phyloP scores from a whole-genome alignment of 2,329 filamentous ascomycete genomes.

The Sclerotinia nivalis region DNA sequence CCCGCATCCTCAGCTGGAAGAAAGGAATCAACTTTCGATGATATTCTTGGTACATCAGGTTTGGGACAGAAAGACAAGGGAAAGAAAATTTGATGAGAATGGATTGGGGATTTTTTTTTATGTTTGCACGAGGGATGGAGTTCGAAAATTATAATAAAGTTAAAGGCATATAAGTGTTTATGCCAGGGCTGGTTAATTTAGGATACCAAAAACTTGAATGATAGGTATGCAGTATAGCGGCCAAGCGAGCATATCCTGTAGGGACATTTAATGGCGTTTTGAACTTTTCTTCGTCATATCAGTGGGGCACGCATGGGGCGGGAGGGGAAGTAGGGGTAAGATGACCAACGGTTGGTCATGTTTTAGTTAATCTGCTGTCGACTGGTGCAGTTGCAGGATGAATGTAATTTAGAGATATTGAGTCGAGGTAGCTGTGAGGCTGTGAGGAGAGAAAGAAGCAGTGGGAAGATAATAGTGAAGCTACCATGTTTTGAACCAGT shows the following conservation, averaged over 20 bases:
- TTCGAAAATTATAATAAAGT: background rate
- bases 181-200: background rate
- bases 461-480: too few relatives aligned
- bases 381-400: too few relatives aligned
- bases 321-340: too few relatives aligned
- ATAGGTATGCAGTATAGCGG: background rate
- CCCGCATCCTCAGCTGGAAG: slow-evolving; percentile 16
- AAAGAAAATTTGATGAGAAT: slow-evolving; percentile 28
- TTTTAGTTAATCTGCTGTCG: too few relatives aligned
- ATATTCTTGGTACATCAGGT: slow-evolving; percentile 48
- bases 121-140: slow-evolving; percentile 6
- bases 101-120: background rate
- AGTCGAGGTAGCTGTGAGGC: too few relatives aligned
- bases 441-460: too few relatives aligned
- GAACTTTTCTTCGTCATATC: background rate
- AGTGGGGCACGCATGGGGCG: background rate
- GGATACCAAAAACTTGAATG: slow-evolving; percentile 8
- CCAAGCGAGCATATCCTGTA: slow-evolving; percentile 1
- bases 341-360: too few relatives aligned
- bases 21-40: slow-evolving; percentile 48
- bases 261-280: slow-evolving; percentile 4
- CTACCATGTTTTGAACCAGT: too few relatives aligned
- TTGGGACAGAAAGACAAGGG: slow-evolving; percentile 44
- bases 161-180: background rate
- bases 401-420: too few relatives aligned